Percentiles rank a stretch among this genome's conserved stretches.
phyloP scores from a whole-genome alignment of 192 early-diverging fungal genomes.

The Lobulomyces angularis region DNA sequence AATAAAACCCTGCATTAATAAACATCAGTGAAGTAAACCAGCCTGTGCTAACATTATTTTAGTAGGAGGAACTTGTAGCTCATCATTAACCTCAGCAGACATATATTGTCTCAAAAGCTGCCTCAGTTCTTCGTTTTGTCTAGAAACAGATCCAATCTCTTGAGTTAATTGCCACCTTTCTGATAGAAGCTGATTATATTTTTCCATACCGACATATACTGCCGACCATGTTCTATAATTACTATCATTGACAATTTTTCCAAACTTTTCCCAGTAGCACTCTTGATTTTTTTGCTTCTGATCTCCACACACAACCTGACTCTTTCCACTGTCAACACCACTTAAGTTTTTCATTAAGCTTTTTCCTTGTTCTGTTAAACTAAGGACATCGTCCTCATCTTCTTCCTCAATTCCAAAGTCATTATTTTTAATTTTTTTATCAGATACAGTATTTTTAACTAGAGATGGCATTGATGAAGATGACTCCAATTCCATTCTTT shows the following conservation, averaged over 20 bases:
- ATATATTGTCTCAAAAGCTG: constrained; percentile 37
- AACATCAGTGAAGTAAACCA: constrained; percentile 15
- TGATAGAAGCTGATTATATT: constrained; percentile 31
- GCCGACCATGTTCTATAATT: constrained; percentile 37
- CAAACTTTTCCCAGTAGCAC: constrained; percentile 38
- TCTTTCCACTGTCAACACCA: constrained; percentile 7
- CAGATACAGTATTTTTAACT: constrained; percentile 5
- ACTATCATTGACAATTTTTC: constrained; percentile 32
- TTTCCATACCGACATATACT: constrained; percentile 32
- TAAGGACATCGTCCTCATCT: neutral
- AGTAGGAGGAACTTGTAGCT: constrained; percentile 38
- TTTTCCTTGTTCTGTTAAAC: neutral
- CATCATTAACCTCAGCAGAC: constrained; percentile 36
- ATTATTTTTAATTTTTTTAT: constrained; percentile 4
- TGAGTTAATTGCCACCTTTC: constrained; percentile 24
- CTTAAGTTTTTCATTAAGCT: neutral
- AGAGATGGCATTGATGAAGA: too few species aligned
- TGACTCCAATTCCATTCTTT: neutral
- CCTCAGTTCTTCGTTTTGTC: constrained; percentile 42
- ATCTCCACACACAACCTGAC: constrained; percentile 1
- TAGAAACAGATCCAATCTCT: constrained; percentile 26
- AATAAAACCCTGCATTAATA: too few species aligned
- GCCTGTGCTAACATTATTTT: constrained; percentile 36
- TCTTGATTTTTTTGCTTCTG: constrained; percentile 20
- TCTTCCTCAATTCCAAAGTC: constrained; percentile 1